Evolutionary conservation across 2,329 filamentous ascomycete species (phyloP).

Genomic region (Trichoderma semiorbis): DNA sequence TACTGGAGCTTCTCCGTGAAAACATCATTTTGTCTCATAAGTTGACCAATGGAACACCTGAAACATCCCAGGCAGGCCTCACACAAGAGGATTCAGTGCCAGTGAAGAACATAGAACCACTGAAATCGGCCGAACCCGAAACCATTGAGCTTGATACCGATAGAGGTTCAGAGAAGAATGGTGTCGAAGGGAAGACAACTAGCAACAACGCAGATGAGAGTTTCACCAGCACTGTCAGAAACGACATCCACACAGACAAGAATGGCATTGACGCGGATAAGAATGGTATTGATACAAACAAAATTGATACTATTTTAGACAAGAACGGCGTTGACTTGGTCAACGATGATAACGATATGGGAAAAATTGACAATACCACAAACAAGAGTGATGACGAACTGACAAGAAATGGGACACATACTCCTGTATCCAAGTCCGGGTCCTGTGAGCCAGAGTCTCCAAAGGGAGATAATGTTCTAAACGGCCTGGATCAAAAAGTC

Average conservation of each 20-base stretch:
- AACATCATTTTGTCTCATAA: not conserved
- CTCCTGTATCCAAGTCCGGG: not conserved
- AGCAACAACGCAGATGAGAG: not conserved
- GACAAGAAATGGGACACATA: not conserved
- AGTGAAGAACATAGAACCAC: not conserved
- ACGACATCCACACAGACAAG: not conserved
- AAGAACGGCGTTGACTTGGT: not conserved
- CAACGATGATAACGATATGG: not conserved
- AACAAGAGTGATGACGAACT: not conserved
- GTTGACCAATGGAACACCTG: not conserved
- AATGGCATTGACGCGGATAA: not conserved
- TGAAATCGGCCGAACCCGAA: not conserved
- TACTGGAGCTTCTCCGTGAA: constrained; percentile 1
- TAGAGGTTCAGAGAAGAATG: not conserved
- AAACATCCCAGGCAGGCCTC: not conserved
- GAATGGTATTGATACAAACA: not conserved
- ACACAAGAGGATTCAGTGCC: not conserved
- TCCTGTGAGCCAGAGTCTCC: not conserved
- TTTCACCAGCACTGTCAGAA: not conserved
- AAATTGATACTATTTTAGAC: not conserved
- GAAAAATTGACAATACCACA: not conserved
- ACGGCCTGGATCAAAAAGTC: not conserved
- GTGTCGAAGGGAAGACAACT: not conserved
- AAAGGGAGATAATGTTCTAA: not conserved
- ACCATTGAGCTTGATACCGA: not conserved